These are phyloP conservation scores for Picocystis sp. DNA, from an alignment of 163 green algal genomes.

Conservation along the genomic window DNA sequence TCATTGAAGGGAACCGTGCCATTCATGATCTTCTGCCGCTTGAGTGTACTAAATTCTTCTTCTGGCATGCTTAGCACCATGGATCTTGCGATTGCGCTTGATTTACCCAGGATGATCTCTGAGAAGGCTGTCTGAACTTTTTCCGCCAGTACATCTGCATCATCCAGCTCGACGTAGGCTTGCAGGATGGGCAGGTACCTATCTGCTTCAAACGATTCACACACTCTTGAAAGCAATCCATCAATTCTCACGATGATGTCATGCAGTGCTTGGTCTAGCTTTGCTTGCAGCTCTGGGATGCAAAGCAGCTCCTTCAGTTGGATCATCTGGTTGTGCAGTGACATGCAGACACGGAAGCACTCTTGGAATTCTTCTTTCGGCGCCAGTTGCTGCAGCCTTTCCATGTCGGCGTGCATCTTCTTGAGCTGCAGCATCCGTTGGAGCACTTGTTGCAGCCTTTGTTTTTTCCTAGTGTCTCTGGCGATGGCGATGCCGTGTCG, in stretches of 20 bases:
- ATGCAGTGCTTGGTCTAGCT: not conserved
- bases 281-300: not conserved
- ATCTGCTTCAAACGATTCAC: no score
- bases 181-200: constrained; percentile 12
- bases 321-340: not conserved
- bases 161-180: constrained; percentile 21
- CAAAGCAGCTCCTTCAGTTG: constrained; percentile 3
- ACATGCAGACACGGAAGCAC: not conserved
- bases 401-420: no score
- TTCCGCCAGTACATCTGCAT: constrained; percentile 16
- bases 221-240: not conserved
- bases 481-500: constrained; percentile 6
- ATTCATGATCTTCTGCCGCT: constrained; percentile 5
- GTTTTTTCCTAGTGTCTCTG: constrained; percentile 4
- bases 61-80: constrained; percentile 2
- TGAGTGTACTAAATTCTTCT: not conserved
- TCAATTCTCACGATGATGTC: not conserved
- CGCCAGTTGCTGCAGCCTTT: no score
- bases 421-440: not conserved
- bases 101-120: constrained; percentile 3
- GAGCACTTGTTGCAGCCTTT: constrained; percentile 2
- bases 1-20: constrained; percentile 30
- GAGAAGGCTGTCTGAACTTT: constrained; percentile 22
- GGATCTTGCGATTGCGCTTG: not conserved
- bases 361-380: no score